Evolutionary conservation across 2,329 filamentous ascomycete species (phyloP), one percentile per base, ranked within the genome.

Genomic region (Huntiella decipiens): DNA sequence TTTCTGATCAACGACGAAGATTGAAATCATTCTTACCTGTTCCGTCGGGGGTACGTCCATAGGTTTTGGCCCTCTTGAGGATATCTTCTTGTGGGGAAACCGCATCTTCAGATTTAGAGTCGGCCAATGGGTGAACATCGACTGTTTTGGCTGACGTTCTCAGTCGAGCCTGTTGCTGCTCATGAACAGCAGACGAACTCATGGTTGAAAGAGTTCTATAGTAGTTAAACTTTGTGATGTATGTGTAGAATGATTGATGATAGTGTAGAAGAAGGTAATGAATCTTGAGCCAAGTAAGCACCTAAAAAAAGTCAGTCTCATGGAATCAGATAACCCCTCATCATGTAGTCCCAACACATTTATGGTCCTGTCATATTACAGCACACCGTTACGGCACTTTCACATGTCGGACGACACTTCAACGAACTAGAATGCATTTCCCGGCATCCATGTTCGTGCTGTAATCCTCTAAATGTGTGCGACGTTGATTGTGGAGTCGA

Each of bases 21-120:
- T 28, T 10, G 34, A 17, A 31, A 19, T 11, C 13, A 22, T 43
- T 68, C 82, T 63, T 72, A 95, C 88, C 77, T 63, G 75, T 92
- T 56, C 88, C 88, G 63, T 87, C 82, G 28, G 84, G 84, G 11
- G 88, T 95, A 53, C 87, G 78, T 47, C 88, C 88, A 67, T 82
- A 94, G 0, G 86, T 94, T 67, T 84, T 88, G n/a, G 45, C 38
- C 8, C 38, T 34, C 31, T 46, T 45, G 7, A 16, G 4, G 42
- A 19, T 8, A 37, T 39, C 17, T 5, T n/a, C n/a, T 31, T n/a
- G 7, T 5, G 36, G 10, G 3, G 16, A 19, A n/a, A n/a, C 7
- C 10, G 22, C 34, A 37, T 44, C 42, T 4, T 42, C 12, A 7
- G 43, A 45, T 45, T 38, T 28, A 38, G 34, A 6, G 12, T 33